These are phyloP conservation scores for Codiaeum variegatum DNA, from an alignment of 441 rosid species.

Conservation along the genomic window DNA sequence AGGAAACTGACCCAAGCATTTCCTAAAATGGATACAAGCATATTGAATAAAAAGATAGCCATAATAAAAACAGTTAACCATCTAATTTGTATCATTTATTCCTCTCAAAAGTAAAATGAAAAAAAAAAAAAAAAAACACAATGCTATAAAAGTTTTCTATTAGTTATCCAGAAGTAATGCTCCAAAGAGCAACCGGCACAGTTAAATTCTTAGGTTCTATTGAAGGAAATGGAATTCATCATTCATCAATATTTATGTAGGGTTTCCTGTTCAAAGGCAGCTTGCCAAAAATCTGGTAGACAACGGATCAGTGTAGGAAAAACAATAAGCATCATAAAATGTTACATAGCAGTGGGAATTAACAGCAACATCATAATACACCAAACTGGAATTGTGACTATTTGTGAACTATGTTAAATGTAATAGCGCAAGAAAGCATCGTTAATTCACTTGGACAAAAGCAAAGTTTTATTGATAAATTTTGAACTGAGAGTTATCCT, in stretches of 20 bases:
- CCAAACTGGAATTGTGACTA: not conserved
- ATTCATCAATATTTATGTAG: not conserved
- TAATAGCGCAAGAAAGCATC: not conserved
- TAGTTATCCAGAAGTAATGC: not conserved
- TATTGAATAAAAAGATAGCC: not conserved
- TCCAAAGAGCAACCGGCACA: too few species aligned
- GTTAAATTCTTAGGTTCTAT: conserved; percentile 3
- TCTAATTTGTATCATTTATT: not conserved
- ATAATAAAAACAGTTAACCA: not conserved
- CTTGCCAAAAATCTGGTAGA: not conserved
- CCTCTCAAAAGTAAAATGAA: not conserved
- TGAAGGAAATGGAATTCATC: not conserved
- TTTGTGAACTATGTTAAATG: not conserved
- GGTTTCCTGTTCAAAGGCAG: not conserved
- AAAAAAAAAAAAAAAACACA: not conserved
- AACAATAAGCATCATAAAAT: not conserved
- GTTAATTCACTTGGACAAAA: not conserved
- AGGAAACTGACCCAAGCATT: conserved; percentile 17
- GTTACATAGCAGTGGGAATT: not conserved
- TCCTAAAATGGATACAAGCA: conserved; percentile 4
- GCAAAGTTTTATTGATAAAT: not conserved
- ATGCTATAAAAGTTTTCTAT: not conserved
- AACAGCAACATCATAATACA: not conserved
- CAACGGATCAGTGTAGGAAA: not conserved
- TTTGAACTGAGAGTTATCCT: conserved; percentile 21